A percentile compares a stretch with the other conserved stretches of the same genome.
Evolutionary conservation across 148 eudicot species (phyloP).

Genomic region (Nyssa sinensis): DNA sequence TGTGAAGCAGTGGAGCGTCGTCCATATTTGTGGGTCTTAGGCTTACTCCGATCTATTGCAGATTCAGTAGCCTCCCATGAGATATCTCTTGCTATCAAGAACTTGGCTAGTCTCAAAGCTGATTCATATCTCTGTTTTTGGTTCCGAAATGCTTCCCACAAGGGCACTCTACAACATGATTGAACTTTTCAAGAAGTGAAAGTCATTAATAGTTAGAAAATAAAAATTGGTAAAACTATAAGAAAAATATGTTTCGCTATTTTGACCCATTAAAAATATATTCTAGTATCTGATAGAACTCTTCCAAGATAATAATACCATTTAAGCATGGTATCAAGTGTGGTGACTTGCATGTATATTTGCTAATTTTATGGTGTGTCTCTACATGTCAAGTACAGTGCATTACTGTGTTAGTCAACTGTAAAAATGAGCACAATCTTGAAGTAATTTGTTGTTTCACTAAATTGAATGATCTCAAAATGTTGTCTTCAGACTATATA

Average conservation of each 20-base stretch:
- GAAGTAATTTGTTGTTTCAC: no score
- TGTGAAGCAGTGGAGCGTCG: not conserved
- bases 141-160: not conserved
- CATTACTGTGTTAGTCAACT: no score
- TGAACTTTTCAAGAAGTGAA: not conserved
- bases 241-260: not conserved
- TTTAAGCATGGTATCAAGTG: no score
- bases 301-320: no score
- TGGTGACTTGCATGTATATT: no score
- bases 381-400: no score
- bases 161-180: not conserved
- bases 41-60: not conserved
- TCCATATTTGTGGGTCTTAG: constrained; percentile 3
- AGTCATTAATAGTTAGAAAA: not conserved
- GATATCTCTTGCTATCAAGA: not conserved
- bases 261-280: not conserved
- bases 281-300: no score
- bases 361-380: no score
- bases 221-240: not conserved
- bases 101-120: not conserved
- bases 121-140: not conserved
- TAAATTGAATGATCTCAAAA: no score
- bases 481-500: no score
- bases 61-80: not conserved
- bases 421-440: no score